Base-by-base conservation (phyloP, 495 filamentous ascomycete genomes). In the Parachaetomium inaequale region DNA sequence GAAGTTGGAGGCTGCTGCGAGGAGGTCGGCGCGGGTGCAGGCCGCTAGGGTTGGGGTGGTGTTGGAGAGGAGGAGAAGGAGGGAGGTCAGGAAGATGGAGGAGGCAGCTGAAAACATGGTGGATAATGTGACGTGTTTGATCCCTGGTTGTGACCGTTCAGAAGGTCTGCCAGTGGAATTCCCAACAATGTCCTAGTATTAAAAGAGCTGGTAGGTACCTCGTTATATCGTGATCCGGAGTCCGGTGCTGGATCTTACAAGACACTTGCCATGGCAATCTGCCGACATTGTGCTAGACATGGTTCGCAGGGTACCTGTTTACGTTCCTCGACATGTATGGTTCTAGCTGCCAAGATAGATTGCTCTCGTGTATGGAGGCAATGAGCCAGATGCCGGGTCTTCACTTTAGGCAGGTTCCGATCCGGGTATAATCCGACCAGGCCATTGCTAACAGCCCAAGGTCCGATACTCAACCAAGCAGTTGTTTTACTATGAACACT, bases 21-120 rank as follows among this genome's bases (percentile, higher is more conserved):
- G 65, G 5, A 79, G 69, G 1, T 62, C 70, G 34, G 76, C 74
- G 36, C 76, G 67, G 5, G 74, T 75, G 58, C 76, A 79, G 17
- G 49, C 49, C n/a, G 49, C 49, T n/a, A 32, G 17, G 49, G 29
- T 7, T 0, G 29, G 49, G 26, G 49, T n/a, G 14, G 26, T 17
- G 6, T n/a, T 32, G 17, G 49, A 52, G 17, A 52, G 14, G 49
- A 52, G 49, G 11, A 52, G 29, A 6, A 32, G 26, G 49, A 31
- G 12, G 10, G 23, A 28, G 49, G 49, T 19, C 17, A 17, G 17
- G 4, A 49, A 23, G 3, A 5, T 2, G 49, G 49, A 29, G 32
- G 28, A 11, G 15, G 29, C 7, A 10, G 47, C 5, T 10, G 28
- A 15, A 4, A 52, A 19, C 49, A 52, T 52, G 26, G 28, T 32